These are phyloP conservation scores for Hordeum marinum DNA, from an alignment of 176 grass and related monocot species.

Conservation along the genomic window DNA sequence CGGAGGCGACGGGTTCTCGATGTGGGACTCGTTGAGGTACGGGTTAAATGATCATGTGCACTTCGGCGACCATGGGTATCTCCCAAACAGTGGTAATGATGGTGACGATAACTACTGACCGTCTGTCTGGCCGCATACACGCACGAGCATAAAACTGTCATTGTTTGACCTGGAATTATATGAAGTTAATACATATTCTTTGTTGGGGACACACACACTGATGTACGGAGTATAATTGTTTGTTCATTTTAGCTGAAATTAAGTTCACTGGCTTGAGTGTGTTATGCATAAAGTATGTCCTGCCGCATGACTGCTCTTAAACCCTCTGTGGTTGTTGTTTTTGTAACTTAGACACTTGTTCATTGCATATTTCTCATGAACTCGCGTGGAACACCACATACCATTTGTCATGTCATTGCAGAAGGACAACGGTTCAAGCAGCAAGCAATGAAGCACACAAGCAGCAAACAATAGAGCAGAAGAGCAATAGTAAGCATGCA, in stretches of 20 bases:
- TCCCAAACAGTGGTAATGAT: conserved; percentile 15
- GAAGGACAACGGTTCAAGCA: too few species aligned
- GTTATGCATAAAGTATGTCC: not conserved
- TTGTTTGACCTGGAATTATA: not conserved
- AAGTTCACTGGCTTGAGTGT: not conserved
- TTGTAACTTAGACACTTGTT: too few species aligned
- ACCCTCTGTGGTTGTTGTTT: too few species aligned
- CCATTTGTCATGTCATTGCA: too few species aligned
- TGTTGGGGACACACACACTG: not conserved
- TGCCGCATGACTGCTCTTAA: too few species aligned
- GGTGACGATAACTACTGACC: conserved; percentile 21
- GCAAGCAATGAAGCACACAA: too few species aligned
- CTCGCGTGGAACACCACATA: too few species aligned
- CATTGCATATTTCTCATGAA: too few species aligned
- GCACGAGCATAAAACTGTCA: not conserved
- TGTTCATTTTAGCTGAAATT: not conserved
- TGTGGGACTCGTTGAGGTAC: conserved; percentile 20
- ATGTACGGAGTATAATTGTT: not conserved
- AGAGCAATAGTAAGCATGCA: too few species aligned
- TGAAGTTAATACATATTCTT: conserved; percentile 3
- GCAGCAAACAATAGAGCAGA: too few species aligned
- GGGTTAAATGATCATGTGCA: conserved; percentile 24
- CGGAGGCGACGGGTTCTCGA: conserved; percentile 16
- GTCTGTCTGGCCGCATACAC: not conserved
- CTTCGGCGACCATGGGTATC: conserved; percentile 22